Percentiles rank a stretch among this genome's conserved stretches.
phyloP scores from a whole-genome alignment of 345 rosid genomes.

The Moricandia arvensis region DNA sequence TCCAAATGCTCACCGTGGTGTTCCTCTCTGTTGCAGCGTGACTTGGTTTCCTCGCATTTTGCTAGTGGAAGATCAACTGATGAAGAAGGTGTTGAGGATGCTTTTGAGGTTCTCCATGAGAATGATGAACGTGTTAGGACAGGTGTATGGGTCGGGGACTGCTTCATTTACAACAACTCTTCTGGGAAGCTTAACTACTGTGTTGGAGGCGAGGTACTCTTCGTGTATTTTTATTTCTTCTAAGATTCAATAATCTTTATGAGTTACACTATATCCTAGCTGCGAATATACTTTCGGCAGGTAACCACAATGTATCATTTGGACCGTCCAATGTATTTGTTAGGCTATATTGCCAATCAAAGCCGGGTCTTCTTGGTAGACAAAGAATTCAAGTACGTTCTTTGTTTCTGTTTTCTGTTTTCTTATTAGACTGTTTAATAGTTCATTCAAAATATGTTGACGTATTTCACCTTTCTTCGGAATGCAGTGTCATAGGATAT shows the following conservation, averaged over 20 bases:
- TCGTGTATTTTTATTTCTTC: conserved; percentile 18
- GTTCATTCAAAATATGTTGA: background rate
- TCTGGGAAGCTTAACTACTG: conserved; percentile 98
- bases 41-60: conserved; percentile 76
- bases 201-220: conserved; percentile 97
- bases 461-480: background rate
- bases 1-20: conserved; percentile 12
- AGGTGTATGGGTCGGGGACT: conserved; percentile 99
- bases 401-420: background rate
- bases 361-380: conserved; percentile 96
- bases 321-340: conserved; percentile 99
- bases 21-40: conserved; percentile 63
- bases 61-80: conserved; percentile 89
- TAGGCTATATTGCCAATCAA: conserved; percentile 96
- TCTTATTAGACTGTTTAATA: background rate
- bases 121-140: conserved; percentile 98
- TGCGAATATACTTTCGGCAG: conserved; percentile 30
- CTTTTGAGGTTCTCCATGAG: conserved; percentile 98
- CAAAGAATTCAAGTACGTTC: conserved; percentile 94
- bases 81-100: conserved; percentile 99
- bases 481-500: conserved; percentile 76
- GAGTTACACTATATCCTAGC: background rate
- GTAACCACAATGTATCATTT: conserved; percentile 99
- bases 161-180: conserved; percentile 96
- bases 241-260: background rate